phyloP scores from a whole-genome alignment of 2,329 filamentous ascomycete species.

The Colletotrichum sp. region DNA sequence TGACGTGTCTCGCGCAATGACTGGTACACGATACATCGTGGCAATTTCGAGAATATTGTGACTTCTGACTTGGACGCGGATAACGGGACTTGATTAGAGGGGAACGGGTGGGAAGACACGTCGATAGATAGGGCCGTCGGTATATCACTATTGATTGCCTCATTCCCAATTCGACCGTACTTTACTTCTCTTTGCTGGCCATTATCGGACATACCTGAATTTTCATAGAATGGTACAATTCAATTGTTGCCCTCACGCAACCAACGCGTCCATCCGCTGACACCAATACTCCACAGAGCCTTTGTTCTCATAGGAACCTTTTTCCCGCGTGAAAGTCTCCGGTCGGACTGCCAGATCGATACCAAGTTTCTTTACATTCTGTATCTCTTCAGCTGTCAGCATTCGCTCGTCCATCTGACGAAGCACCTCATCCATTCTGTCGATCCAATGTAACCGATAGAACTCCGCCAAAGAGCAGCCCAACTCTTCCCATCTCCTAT shows the following conservation, averaged over 20 bases:
- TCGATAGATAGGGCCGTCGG: too few species aligned
- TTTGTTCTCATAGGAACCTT: background rate
- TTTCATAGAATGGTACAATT: fast-evolving
- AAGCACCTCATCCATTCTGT: background rate
- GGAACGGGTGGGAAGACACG: too few species aligned
- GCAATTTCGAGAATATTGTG: background rate
- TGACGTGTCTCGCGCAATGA: too few species aligned
- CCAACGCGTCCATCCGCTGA: background rate
- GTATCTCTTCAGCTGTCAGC: background rate
- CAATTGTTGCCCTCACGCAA: background rate
- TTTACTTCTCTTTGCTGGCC: background rate
- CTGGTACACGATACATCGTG: fast-evolving
- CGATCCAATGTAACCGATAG: background rate
- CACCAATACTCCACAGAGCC: background rate
- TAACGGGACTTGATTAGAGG: too few species aligned
- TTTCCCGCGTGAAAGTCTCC: background rate
- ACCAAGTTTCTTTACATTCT: fast-evolving
- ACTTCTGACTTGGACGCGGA: too few species aligned
- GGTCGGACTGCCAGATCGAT: background rate
- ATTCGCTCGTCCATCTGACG: background rate
- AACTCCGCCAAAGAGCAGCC: background rate
- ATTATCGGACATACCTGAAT: background rate
- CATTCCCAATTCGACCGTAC: background rate
- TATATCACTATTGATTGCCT: background rate
- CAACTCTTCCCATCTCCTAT: background rate